phyloP scores from a whole-genome alignment of 164 flowering plant genomes.

The Warburgia ugandensis region DNA sequence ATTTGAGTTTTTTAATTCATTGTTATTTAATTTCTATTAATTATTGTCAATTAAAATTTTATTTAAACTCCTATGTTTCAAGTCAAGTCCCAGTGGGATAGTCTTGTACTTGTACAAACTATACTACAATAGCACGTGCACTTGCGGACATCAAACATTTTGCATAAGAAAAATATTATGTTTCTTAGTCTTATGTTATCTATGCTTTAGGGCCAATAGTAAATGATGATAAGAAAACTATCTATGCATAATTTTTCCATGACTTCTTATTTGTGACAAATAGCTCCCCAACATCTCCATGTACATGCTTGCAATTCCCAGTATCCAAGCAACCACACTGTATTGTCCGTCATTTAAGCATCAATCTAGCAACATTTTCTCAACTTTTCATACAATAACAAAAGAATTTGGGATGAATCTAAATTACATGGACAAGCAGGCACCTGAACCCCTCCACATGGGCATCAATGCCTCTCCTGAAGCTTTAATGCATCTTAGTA shows the following conservation, averaged over 20 bases:
- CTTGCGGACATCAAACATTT: too few relatives aligned
- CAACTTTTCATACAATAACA: background rate
- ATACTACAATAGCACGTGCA: too few relatives aligned
- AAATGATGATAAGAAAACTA: too few relatives aligned
- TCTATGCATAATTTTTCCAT: too few relatives aligned
- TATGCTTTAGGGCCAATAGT: too few relatives aligned
- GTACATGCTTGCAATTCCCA: background rate
- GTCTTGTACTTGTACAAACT: too few relatives aligned
- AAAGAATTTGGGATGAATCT: background rate
- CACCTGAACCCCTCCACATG: background rate
- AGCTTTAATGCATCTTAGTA: slow-evolving; percentile 71
- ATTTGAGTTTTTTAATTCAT: too few relatives aligned
- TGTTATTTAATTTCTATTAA: too few relatives aligned
- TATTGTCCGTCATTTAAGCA: background rate
- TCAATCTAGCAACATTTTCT: background rate
- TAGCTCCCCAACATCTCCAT: background rate
- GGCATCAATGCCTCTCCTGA: slow-evolving; percentile 45
- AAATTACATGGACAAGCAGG: slow-evolving; percentile 4
- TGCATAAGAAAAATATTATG: background rate
- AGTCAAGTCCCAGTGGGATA: too few relatives aligned
- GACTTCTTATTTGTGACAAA: too few relatives aligned
- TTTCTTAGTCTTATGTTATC: background rate
- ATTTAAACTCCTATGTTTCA: too few relatives aligned
- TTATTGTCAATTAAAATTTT: too few relatives aligned
- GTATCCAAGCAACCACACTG: background rate